Conservation (phyloP, 352 stramenopile genomes). For the Pythium chondricola region DNA sequence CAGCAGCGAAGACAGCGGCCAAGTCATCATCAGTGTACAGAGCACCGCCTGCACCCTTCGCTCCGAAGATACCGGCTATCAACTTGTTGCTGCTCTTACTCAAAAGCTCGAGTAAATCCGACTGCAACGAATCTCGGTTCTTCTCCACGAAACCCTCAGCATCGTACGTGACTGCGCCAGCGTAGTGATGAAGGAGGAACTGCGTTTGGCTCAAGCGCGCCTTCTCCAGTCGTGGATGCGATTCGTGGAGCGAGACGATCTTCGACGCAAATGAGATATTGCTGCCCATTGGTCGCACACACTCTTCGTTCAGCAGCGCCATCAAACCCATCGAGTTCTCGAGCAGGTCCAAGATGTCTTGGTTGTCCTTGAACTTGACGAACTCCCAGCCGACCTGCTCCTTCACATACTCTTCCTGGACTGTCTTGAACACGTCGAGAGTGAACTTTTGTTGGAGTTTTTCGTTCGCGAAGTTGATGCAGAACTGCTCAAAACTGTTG, state of each 20-base stretch:
- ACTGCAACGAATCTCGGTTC: conserved; percentile 84
- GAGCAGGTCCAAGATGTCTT: conserved; percentile 86
- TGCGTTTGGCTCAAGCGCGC: conserved; percentile 63
- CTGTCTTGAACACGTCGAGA: conserved; percentile 81
- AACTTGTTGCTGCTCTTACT: conserved; percentile 61
- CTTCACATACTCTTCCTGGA: conserved; percentile 77
- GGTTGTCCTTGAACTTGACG: conserved; percentile 86
- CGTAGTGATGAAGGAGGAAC: conserved; percentile 83
- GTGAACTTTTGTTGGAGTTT: conserved; percentile 92
- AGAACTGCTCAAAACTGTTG: conserved; percentile 95
- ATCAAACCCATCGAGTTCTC: conserved; percentile 89
- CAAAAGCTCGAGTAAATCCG: conserved; percentile 67
- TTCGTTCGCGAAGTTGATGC: conserved; percentile 95
- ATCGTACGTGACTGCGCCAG: conserved; percentile 74
- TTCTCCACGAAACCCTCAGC: conserved; percentile 82
- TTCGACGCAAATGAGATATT: conserved; percentile 87
- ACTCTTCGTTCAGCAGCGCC: conserved; percentile 89
- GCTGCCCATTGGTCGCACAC: conserved; percentile 81
- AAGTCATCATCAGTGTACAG: conserved; percentile 61
- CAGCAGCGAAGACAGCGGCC: conserved; percentile 37
- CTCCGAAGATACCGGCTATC: conserved; percentile 70
- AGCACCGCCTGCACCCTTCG: conserved; percentile 20
- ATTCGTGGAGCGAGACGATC: conserved; percentile 77
- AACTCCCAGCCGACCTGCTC: conserved; percentile 77
- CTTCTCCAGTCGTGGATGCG: conserved; percentile 73